A percentile compares a stretch with the other conserved stretches of the same genome.
Conservation (phyloP, 148 eudicot species). For the Arctostaphylos glauca region DNA sequence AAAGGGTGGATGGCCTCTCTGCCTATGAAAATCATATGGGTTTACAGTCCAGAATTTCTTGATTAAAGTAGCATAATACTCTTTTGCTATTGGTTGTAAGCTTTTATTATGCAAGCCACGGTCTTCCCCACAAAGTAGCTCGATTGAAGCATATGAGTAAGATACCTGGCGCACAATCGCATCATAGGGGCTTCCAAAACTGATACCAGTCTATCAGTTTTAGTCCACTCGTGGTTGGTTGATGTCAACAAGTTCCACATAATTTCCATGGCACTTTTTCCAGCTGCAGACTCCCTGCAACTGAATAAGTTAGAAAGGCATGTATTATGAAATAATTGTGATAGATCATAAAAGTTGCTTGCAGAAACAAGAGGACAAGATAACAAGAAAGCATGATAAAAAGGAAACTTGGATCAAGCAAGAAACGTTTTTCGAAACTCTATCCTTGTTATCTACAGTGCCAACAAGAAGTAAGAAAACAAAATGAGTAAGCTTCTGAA, state of each 20-base stretch:
- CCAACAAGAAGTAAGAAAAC: too few species aligned
- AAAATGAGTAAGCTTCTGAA: too few species aligned
- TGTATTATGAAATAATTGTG: background rate
- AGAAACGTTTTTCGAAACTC: background rate
- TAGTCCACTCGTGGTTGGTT: conserved; percentile 53
- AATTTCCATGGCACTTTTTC: conserved; percentile 60
- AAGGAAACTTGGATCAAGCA: background rate
- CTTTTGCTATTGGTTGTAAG: background rate
- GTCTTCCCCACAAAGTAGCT: background rate
- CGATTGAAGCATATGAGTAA: background rate
- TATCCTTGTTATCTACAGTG: background rate
- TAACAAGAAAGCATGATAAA: background rate
- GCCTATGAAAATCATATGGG: conserved; percentile 5
- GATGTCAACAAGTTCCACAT: conserved; percentile 63
- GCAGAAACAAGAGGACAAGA: background rate
- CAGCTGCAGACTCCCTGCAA: conserved; percentile 50
- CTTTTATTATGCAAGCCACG: background rate
- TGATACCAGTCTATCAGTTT: conserved; percentile 44
- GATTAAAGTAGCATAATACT: background rate
- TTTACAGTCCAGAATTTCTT: background rate
- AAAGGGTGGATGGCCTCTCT: conserved; percentile 9
- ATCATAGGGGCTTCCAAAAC: conserved; percentile 56
- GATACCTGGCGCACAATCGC: conserved; percentile 89
- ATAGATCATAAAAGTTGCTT: background rate
- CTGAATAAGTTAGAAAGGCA: background rate